These are phyloP conservation scores for Metschnikowia drakensbergensis DNA, from an alignment of 805 yeast species.

Conservation along the genomic window DNA sequence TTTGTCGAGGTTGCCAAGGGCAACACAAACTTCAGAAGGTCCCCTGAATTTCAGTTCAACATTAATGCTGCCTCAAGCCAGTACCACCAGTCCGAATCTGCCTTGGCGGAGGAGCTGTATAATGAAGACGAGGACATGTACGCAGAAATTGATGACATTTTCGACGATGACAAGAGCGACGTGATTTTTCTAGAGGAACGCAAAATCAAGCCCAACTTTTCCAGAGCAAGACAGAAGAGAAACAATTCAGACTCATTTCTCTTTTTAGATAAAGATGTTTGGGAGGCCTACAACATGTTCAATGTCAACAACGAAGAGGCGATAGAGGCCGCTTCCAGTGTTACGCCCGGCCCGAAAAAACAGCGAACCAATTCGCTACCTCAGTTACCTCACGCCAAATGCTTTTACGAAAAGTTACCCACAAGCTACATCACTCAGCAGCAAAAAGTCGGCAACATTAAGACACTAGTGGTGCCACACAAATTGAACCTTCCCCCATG, in stretches of 20 bases:
- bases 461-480: slow-evolving; percentile 39
- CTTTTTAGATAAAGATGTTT: slow-evolving; percentile 35
- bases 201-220: slow-evolving; percentile 13
- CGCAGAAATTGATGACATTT: slow-evolving; percentile 16
- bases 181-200: slow-evolving; percentile 37
- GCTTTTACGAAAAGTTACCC: slow-evolving; percentile 39
- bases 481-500: slow-evolving; percentile 35
- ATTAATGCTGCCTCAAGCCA: background rate
- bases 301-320: slow-evolving; percentile 31
- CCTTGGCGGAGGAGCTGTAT: slow-evolving; percentile 17
- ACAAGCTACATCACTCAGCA: slow-evolving; percentile 33
- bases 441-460: slow-evolving; percentile 39
- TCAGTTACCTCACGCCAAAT: slow-evolving; percentile 42
- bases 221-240: slow-evolving; percentile 18
- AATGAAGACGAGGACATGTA: slow-evolving; percentile 19
- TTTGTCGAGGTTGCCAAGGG: slow-evolving; percentile 1
- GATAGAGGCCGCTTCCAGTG: background rate
- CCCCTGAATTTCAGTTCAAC: slow-evolving; percentile 1
- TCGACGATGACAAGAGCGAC: slow-evolving; percentile 30
- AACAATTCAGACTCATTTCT: slow-evolving; percentile 36
- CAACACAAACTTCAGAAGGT: background rate
- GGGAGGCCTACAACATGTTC: slow-evolving; percentile 42
- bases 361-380: slow-evolving; percentile 43
- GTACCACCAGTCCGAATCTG: slow-evolving; percentile 16
- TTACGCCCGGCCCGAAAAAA: slow-evolving; percentile 24